Conservation (phyloP, 768 basidiomycete genomes). For the Cantharellus cinnabarinus region DNA sequence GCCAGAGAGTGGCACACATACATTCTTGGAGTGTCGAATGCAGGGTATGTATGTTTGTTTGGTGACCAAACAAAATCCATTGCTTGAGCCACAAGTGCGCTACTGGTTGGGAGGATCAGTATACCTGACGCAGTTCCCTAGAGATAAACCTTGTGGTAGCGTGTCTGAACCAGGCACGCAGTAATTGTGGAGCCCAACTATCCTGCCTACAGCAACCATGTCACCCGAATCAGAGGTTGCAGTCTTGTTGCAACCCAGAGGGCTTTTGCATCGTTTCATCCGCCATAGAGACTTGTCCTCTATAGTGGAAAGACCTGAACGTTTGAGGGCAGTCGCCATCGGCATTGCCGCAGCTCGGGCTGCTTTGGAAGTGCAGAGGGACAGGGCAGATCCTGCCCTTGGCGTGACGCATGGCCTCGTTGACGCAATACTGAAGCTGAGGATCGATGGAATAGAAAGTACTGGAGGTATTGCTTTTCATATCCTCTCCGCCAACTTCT, state of each 20-base stretch:
- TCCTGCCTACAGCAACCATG: too few species aligned
- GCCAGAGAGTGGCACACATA: too few species aligned
- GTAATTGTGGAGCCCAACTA: too few species aligned
- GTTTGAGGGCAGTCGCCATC: slow-evolving; percentile 62
- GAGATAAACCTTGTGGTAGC: too few species aligned
- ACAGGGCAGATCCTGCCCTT: not conserved
- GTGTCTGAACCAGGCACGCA: too few species aligned
- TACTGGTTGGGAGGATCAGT: too few species aligned
- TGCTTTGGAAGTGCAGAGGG: slow-evolving; percentile 31
- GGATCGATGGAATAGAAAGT: not conserved
- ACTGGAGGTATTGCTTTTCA: not conserved
- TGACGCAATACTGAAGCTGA: not conserved
- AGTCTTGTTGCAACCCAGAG: slow-evolving; percentile 45
- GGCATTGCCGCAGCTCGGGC: slow-evolving; percentile 68
- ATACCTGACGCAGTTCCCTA: too few species aligned
- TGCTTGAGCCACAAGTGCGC: too few species aligned
- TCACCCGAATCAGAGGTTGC: not conserved
- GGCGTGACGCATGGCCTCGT: not conserved
- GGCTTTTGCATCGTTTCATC: slow-evolving; percentile 56
- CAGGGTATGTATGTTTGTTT: too few species aligned
- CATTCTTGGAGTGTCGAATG: too few species aligned
- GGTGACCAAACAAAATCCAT: too few species aligned
- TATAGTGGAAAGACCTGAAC: slow-evolving; percentile 82
- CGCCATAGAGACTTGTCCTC: slow-evolving; percentile 50
- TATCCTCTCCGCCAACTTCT: not conserved